Percentiles rank a stretch among this genome's conserved stretches.
phyloP scores from a whole-genome alignment of 208 protist species.

The Tritrichomonas foetus region DNA sequence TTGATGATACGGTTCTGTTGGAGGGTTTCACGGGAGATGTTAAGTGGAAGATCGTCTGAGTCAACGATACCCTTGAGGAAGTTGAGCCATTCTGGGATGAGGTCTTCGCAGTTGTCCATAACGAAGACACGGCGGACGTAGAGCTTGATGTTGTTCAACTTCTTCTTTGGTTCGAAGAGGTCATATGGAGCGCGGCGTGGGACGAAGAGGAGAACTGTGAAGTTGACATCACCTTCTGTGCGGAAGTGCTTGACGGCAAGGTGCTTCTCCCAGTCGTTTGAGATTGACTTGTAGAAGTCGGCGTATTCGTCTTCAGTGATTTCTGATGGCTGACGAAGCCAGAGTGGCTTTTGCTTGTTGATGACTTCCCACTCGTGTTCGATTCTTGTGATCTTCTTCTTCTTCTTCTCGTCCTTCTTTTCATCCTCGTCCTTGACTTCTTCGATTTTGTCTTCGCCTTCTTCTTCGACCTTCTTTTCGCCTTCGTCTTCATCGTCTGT shows the following conservation, averaged over 20 bases:
- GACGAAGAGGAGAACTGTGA: conserved; percentile 85
- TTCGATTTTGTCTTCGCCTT: conserved; percentile 55
- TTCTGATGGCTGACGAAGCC: conserved; percentile 84
- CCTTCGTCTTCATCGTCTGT: conserved; percentile 37
- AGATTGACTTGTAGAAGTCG: conserved; percentile 93
- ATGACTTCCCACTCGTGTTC: conserved; percentile 79
- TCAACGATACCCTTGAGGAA: conserved; percentile 94
- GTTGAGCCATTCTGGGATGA: conserved; percentile 90
- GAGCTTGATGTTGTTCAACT: conserved; percentile 92
- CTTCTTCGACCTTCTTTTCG: conserved; percentile 43
- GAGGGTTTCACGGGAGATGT: conserved; percentile 95
- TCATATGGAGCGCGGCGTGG: conserved; percentile 90
- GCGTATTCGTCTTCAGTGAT: conserved; percentile 94
- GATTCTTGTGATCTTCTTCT: conserved; percentile 58
- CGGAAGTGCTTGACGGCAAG: conserved; percentile 91
- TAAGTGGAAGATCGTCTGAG: conserved; percentile 92
- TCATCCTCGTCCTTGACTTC: conserved; percentile 51
- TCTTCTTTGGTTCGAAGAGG: conserved; percentile 92
- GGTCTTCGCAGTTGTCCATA: conserved; percentile 93
- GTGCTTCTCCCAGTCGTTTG: conserved; percentile 93
- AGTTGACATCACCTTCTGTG: conserved; percentile 91
- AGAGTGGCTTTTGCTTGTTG: conserved; percentile 97
- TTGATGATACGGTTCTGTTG: conserved; percentile 96
- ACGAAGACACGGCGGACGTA: conserved; percentile 86
- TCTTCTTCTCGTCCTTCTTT: conserved; percentile 52